Conservation (phyloP, 2,329 filamentous ascomycete species). For the Microdochium paspali region DNA sequence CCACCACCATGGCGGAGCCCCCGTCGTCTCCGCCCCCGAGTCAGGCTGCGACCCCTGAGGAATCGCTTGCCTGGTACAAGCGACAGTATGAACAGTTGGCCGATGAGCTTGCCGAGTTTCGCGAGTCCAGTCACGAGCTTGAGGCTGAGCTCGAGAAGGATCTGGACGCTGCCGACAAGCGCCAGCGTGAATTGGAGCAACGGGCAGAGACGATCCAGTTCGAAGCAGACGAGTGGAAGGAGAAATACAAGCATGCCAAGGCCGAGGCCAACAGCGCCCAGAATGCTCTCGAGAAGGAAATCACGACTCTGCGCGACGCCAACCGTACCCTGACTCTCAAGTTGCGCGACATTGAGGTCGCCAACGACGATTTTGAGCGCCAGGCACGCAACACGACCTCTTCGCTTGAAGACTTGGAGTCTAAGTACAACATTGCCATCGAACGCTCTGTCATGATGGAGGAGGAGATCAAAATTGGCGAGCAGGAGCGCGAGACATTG, state of each 20-base stretch:
- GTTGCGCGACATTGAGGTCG: slow-evolving; percentile 90
- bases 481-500: slow-evolving; percentile 82
- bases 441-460: slow-evolving; percentile 89
- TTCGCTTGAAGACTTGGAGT: slow-evolving; percentile 92
- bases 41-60: slow-evolving; percentile 49
- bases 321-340: slow-evolving; percentile 75
- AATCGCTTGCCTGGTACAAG: slow-evolving; percentile 91
- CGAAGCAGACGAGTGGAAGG: slow-evolving; percentile 98
- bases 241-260: slow-evolving; percentile 95
- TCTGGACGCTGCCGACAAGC: slow-evolving; percentile 88
- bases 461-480: slow-evolving; percentile 83
- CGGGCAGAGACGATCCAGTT: slow-evolving; percentile 78
- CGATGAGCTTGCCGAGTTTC: slow-evolving; percentile 85
- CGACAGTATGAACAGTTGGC: slow-evolving; percentile 89
- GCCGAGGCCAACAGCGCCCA: slow-evolving; percentile 77
- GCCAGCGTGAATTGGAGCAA: slow-evolving; percentile 75
- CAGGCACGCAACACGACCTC: slow-evolving; percentile 94
- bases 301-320: slow-evolving; percentile 78
- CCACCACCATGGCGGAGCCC: slow-evolving; percentile 41
- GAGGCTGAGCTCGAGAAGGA: slow-evolving; percentile 94
- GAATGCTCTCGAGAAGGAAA: slow-evolving; percentile 84
- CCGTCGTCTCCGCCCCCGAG: slow-evolving; percentile 50
- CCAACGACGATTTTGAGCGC: slow-evolving; percentile 95
- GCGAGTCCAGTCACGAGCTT: slow-evolving; percentile 85
- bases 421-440: slow-evolving; percentile 91